phyloP scores from a whole-genome alignment of 441 rosid species.

The Aquilaria agallochum region DNA sequence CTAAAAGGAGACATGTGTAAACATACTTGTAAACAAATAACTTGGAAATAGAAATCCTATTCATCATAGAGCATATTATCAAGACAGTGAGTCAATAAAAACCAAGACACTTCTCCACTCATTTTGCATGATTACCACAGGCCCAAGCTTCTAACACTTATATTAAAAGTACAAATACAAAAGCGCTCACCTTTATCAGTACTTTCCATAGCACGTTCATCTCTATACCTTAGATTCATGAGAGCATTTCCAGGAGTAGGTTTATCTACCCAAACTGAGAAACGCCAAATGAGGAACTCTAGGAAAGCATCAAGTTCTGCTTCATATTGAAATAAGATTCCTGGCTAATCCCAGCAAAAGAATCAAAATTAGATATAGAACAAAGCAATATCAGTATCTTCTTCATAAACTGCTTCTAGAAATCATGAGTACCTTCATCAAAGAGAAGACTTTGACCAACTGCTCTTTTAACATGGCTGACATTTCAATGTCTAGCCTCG shows the following conservation, averaged over 20 bases:
- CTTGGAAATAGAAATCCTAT: too few species aligned
- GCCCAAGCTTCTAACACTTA: too few species aligned
- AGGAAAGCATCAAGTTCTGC: constrained; percentile 98
- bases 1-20: too few species aligned
- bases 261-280: constrained; percentile 98
- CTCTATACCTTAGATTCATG: constrained; percentile 88
- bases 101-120: too few species aligned
- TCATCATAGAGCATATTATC: too few species aligned
- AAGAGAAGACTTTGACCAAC: constrained; percentile 83
- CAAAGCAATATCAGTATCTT: not conserved
- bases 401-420: not conserved
- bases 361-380: constrained; percentile 21
- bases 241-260: constrained; percentile 93
- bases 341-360: constrained; percentile 78
- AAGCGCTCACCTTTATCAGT: constrained; percentile 50
- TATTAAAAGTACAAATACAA: constrained; percentile 15
- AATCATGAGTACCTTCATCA: constrained; percentile 65
- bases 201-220: constrained; percentile 54
- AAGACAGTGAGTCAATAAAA: too few species aligned
- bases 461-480: constrained; percentile 96
- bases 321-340: constrained; percentile 96
- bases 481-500: constrained; percentile 89
- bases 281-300: constrained; percentile 96
- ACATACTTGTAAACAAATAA: too few species aligned
- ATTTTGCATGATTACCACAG: too few species aligned